Evolutionary conservation across 768 basidiomycete species (phyloP), one percentile per base, ranked within the genome.

Genomic region (Lanmaoa pseudosensibilis): DNA sequence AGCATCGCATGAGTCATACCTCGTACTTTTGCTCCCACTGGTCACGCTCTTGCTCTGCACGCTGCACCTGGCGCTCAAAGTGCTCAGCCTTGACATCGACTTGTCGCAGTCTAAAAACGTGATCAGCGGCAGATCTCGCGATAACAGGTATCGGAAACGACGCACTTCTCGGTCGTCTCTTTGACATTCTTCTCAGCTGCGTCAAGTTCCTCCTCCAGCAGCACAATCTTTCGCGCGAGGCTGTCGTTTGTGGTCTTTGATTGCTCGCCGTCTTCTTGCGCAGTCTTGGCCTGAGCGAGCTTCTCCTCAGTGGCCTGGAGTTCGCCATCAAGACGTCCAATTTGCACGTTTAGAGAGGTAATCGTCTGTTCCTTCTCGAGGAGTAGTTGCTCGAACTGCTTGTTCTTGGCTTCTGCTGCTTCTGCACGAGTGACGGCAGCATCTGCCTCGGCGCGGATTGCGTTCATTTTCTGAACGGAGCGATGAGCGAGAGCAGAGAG

Each of bases 1-100:
- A 15, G 13, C 2, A 40, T 36, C 0, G 13, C 18, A n/a, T 25
- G 19, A 21, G 13, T 75, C 84, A 66, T 66, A 93, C 94, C 80
- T 95, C 95, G 77, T 84, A 90, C 76, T 96, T 98, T 81, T 87
- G 84, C 84, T 97, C 95, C 92, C 90, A 94, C 39, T 71, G 66
- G 71, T 98, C 96, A 49, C 95, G 86, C 73, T 99, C 97, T 69
- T 90, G 85, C 71, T 98, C 95, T 46, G 84, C 78, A 43, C 90
- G 83, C 62, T 85, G 79, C 19, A 97, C 86, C 70, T 95, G 92
- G 47, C 94, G 85, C 76, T 98, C 96, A 70, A 92, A 97, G 77
- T 98, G 94, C 74, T 99, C 97, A 11, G 96, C 96, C 78, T 98
- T 99, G 75, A 98, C 89, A 70, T 99, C 97, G 55, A 96, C 94